phyloP scores from a whole-genome alignment of 2,329 filamentous ascomycete genomes.

The Ophiostoma sp. region DNA sequence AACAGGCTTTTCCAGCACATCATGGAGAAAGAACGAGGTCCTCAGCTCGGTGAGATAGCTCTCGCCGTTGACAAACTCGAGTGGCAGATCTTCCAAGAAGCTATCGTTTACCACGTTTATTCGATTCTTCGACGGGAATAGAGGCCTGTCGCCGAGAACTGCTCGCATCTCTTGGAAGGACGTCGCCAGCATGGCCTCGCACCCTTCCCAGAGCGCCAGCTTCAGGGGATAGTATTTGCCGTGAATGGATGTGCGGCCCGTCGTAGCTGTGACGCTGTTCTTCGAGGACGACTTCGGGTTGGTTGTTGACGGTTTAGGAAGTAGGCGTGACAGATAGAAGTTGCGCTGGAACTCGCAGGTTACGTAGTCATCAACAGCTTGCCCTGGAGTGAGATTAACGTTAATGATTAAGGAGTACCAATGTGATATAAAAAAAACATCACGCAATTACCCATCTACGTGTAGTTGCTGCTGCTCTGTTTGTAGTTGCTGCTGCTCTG shows the following conservation, averaged over 20 bases:
- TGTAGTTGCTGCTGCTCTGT: too few species aligned
- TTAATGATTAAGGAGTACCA: too few species aligned
- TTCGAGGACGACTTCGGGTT: not conserved
- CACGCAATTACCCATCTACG: too few species aligned
- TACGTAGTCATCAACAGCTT: too few species aligned
- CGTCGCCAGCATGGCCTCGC: not conserved
- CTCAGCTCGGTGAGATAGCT: not conserved
- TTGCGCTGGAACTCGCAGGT: too few species aligned
- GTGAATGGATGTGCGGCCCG: not conserved
- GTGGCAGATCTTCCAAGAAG: not conserved
- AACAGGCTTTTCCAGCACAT: not conserved
- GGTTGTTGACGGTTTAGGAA: not conserved
- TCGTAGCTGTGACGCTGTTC: not conserved
- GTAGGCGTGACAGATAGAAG: not conserved
- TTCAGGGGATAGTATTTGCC: slow-evolving; percentile 3
- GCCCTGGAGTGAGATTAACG: too few species aligned
- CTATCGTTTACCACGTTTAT: not conserved
- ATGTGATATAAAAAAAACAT: too few species aligned
- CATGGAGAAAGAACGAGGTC: not conserved
- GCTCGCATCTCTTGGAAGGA: not conserved
- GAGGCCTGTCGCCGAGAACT: not conserved
- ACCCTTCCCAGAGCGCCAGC: not conserved
- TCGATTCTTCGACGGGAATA: not conserved
- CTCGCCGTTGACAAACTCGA: not conserved
- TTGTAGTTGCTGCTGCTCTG: too few species aligned